A percentile compares a stretch with the other conserved stretches of the same genome.
Evolutionary conservation across 192 early-diverging fungal genomes (phyloP).

Genomic region (Cladochytrium replicatum): DNA sequence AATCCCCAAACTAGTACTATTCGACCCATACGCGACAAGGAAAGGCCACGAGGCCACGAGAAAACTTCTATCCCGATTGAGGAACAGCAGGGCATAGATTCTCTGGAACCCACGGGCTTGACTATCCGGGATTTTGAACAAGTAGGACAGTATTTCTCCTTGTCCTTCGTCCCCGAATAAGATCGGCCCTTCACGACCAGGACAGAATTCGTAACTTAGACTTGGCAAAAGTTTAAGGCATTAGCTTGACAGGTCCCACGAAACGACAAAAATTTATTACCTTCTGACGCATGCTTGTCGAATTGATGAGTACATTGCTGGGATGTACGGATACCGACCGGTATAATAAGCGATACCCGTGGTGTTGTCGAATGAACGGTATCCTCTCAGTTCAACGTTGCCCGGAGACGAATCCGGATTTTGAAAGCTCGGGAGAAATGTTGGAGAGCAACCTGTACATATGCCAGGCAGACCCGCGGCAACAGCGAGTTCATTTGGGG

Average conservation of each 20-base stretch:
- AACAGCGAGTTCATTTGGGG: too few species aligned
- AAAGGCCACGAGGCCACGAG: slow-evolving; percentile 59
- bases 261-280: slow-evolving; percentile 4
- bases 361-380: background rate
- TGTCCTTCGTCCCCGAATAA: slow-evolving; percentile 59
- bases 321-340: slow-evolving; percentile 9
- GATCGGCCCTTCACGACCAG: slow-evolving; percentile 53
- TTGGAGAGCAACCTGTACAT: too few species aligned
- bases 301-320: slow-evolving; percentile 1
- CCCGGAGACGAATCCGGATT: too few species aligned
- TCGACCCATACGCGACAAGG: slow-evolving; percentile 39
- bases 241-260: background rate
- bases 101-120: slow-evolving; percentile 53
- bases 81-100: slow-evolving; percentile 51
- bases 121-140: slow-evolving; percentile 56
- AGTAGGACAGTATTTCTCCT: slow-evolving; percentile 60
- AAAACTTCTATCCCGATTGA: slow-evolving; percentile 56
- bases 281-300: slow-evolving; percentile 15
- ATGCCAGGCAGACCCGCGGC: too few species aligned
- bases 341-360: background rate
- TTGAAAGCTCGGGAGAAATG: too few species aligned
- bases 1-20: background rate
- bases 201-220: slow-evolving; percentile 53
- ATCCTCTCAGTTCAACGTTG: background rate
- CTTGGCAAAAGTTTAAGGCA: slow-evolving; percentile 19